These are phyloP conservation scores for Boletus speciosus DNA, from an alignment of 768 basidiomycete species.

Conservation along the genomic window DNA sequence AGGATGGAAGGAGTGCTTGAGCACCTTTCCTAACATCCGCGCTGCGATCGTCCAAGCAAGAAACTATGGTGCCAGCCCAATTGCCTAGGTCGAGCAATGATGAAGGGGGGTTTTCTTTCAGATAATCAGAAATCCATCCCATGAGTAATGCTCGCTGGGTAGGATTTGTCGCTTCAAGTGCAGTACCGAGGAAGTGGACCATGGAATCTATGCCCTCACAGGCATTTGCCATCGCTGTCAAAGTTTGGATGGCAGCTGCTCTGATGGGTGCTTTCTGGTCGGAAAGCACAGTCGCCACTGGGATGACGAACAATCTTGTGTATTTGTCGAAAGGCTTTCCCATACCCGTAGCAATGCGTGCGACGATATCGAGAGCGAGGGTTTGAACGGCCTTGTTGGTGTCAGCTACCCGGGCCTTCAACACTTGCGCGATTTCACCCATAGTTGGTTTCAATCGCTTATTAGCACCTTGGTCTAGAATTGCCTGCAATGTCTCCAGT, in stretches of 20 bases:
- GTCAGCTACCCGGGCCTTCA: constrained; percentile 87
- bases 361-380: constrained; percentile 85
- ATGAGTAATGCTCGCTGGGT: constrained; percentile 77
- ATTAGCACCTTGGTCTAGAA: constrained; percentile 87
- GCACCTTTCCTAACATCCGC: constrained; percentile 91
- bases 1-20: constrained; percentile 69
- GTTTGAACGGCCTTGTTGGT: constrained; percentile 93
- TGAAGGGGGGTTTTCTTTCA: constrained; percentile 59
- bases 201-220: constrained; percentile 84
- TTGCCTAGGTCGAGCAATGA: constrained; percentile 62
- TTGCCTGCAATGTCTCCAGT: constrained; percentile 75
- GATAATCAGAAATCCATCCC: constrained; percentile 77
- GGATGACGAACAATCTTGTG: constrained; percentile 66
- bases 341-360: constrained; percentile 90
- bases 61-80: constrained; percentile 63
- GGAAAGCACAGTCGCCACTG: constrained; percentile 80
- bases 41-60: constrained; percentile 86
- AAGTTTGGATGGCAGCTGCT: constrained; percentile 67
- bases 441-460: constrained; percentile 88
- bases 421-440: constrained; percentile 86
- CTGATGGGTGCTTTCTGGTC: constrained; percentile 92
- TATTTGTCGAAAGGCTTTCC: constrained; percentile 94
- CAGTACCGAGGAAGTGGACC: constrained; percentile 71
- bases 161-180: constrained; percentile 84
- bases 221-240: constrained; percentile 80